These are phyloP conservation scores for Crucibulum parvulum DNA, from an alignment of 1,284 basidiomycete species.

Conservation along the genomic window DNA sequence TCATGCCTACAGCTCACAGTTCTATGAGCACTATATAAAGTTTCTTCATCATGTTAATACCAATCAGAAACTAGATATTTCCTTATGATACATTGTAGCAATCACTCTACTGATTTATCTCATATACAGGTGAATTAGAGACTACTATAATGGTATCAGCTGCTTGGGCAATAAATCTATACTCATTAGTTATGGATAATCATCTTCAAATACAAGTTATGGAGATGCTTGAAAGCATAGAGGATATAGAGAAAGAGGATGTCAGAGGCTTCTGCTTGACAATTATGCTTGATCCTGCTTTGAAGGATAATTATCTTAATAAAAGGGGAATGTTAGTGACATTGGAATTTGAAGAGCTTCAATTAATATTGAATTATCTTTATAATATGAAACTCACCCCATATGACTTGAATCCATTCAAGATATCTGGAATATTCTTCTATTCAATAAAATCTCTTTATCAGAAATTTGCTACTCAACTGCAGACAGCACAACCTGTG, in stretches of 20 bases:
- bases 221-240: background rate
- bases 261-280: conserved; percentile 5
- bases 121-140: conserved; percentile 12
- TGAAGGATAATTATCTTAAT: background rate
- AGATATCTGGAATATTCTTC: no score
- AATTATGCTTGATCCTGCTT: conserved; percentile 6
- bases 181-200: conserved; percentile 8
- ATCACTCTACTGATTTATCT: background rate
- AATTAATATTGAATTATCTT: no score
- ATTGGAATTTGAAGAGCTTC: no score
- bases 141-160: conserved; percentile 9
- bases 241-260: conserved; percentile 2
- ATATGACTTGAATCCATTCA: no score
- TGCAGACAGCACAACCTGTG: no score
- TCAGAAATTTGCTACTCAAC: no score
- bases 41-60: conserved; percentile 18
- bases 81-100: background rate
- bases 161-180: conserved; percentile 8
- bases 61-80: conserved; percentile 14
- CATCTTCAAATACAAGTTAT: background rate
- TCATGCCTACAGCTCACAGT: conserved; percentile 13
- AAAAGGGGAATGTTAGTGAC: background rate
- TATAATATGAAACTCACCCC: no score
- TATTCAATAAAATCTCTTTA: no score
- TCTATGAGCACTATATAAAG: conserved; percentile 19